Base-by-base conservation (phyloP, 805 yeast genomes). In the Komagataella phaffii region DNA sequence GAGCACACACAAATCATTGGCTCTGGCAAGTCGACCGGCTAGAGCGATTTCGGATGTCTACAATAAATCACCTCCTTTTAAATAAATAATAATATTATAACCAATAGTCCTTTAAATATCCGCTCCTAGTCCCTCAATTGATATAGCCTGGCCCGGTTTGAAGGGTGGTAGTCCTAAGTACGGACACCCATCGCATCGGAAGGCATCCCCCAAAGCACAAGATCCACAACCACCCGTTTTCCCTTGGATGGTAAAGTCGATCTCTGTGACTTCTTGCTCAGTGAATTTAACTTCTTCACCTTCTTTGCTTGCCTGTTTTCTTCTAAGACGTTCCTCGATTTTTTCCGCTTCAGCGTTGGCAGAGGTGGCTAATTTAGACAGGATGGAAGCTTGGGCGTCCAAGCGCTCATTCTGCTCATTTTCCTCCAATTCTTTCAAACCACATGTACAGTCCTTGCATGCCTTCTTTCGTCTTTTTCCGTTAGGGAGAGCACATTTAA, bases 181-280 rank as follows among this genome's bases (percentile, higher is more conserved):
- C 45, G 99, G 99, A 69, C 99, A 93, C 2, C 98, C 97, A 58
- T 90, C 96, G 66, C 99, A 93, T 62, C 99, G 75, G 71, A 93
- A 93, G 0, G 99, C 99, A 66, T 93, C 99, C 47, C 99, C 99
- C 49, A 93, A 75, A 0, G 98, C 83, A 70, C 99, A 93, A 8
- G 96, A 87, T 23, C 96, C 96, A 71, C 99, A 93, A 3, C 97
- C 96, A 40, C 97, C 97, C 10, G 95, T 85, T 62, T 91, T 91
- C 45, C 98, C 98, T 57, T 90, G 88, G n/a, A 90, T 81, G 0
- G 99, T 91, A 70, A 91, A 91, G 64, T 91, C 98, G 52, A 91
- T 80, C 64, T 91, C 99, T 3, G 95, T 77, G 60, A 89, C 72
- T 50, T 91, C 97, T 51, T 81, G 80, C 12, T 75, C 72, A 23